These are phyloP conservation scores for Metschnikowia anglica DNA, from an alignment of 805 yeast genomes.

Conservation along the genomic window DNA sequence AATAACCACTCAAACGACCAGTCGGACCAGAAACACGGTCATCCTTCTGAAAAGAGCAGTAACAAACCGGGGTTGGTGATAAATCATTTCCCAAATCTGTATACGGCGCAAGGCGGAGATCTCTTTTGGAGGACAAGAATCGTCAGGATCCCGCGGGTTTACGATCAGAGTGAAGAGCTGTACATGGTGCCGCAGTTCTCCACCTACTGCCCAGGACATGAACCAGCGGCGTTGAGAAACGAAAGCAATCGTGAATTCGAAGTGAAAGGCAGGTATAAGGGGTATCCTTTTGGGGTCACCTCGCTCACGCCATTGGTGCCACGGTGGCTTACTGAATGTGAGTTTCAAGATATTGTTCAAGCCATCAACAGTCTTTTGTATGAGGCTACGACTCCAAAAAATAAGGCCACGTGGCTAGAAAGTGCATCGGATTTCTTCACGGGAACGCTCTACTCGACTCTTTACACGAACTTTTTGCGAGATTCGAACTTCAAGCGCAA, in stretches of 20 bases:
- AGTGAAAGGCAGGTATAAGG: conserved; percentile 40
- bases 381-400: conserved; percentile 41
- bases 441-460: conserved; percentile 32
- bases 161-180: conserved; percentile 28
- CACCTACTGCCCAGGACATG: conserved; percentile 53
- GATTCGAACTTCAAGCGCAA: conserved; percentile 20
- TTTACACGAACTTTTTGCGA: conserved; percentile 6
- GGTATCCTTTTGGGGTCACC: conserved; percentile 49
- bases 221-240: conserved; percentile 54
- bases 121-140: conserved; percentile 47
- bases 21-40: conserved; percentile 13
- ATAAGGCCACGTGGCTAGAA: conserved; percentile 27
- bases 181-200: conserved; percentile 58
- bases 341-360: conserved; percentile 43
- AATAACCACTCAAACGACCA: background rate
- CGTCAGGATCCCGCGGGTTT: conserved; percentile 62
- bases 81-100: conserved; percentile 67
- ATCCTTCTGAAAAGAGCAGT: conserved; percentile 10
- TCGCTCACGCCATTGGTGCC: conserved; percentile 50
- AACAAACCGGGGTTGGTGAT: conserved; percentile 36
- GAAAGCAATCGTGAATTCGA: conserved; percentile 24
- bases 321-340: conserved; percentile 25
- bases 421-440: conserved; percentile 44
- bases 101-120: conserved; percentile 34
- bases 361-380: conserved; percentile 44